A percentile compares a stretch with the other conserved stretches of the same genome.
Conservation (phyloP, 805 yeast genomes). For the Lipomyces spencermartinsiae region DNA sequence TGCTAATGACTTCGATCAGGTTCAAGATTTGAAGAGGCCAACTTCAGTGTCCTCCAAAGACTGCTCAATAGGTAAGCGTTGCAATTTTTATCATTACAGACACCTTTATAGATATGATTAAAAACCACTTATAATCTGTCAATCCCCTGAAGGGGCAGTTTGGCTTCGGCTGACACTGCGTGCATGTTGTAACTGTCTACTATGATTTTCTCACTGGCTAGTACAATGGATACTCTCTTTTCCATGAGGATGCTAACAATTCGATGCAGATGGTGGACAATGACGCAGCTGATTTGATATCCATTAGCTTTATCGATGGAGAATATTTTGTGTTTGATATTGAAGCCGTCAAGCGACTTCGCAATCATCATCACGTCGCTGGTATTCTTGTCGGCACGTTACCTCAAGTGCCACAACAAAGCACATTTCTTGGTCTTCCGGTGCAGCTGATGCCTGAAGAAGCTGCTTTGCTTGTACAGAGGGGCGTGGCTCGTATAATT, state of each 20-base stretch:
- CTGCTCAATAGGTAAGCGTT: neutral
- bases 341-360: conserved; percentile 55
- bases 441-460: conserved; percentile 76
- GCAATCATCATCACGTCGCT: conserved; percentile 65
- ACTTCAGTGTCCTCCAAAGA: neutral
- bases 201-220: conserved; percentile 10
- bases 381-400: conserved; percentile 86
- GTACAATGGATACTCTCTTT: neutral
- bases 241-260: neutral
- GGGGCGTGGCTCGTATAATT: conserved; percentile 48
- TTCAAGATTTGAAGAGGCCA: neutral
- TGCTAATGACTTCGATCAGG: neutral
- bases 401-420: conserved; percentile 92
- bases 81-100: neutral
- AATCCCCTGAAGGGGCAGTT: conserved; percentile 40
- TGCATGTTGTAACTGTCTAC: conserved; percentile 29
- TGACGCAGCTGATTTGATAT: conserved; percentile 5
- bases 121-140: conserved; percentile 39
- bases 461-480: conserved; percentile 63
- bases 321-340: conserved; percentile 37
- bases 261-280: conserved; percentile 1
- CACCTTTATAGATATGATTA: conserved; percentile 34
- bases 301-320: conserved; percentile 33
- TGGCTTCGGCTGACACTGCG: conserved; percentile 9
- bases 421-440: conserved; percentile 84